Evolutionary conservation across 805 yeast genomes (phyloP), one percentile per base, ranked within the genome.

Genomic region (Metschnikowia picachoensis): DNA sequence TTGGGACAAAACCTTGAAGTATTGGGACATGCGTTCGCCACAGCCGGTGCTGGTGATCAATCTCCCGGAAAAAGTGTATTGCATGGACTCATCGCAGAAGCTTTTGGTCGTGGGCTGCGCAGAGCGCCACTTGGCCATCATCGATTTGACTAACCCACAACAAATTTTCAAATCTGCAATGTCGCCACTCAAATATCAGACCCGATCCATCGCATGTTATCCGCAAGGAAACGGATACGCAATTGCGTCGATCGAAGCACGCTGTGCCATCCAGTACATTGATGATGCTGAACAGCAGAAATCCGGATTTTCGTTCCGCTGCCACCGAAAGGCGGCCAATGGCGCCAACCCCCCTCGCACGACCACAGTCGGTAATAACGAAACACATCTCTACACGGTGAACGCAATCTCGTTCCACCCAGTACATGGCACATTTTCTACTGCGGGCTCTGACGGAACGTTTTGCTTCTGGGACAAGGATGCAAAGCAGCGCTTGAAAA

Each of bases 381-480:
- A 85, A 59, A 77, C 83, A 17, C 77, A 78, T 36, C 83, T 92
- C 30, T 92, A 83, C 62, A 70, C 96, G 1, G 83, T 94, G 36
- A 88, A 90, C 64, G 74, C 87, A 41, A 84, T 94, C 39, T 72
- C 79, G 8, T 88, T 91, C 73, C 97, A 94, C 61, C 98, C 98
- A 4, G 71, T 79, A 12, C 83, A 83, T 65, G 97, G 97, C 36
- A 90, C 98, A 1, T 85, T 94, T 66, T 83, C 84, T 41, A 94
- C 99, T 5, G 94, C 95, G 1, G 98, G 99, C 11, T 78, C 94
- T 20, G 99, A 94, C 66, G 99, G 99, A 17, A 76, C 91, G 12
- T 85, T 91, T 71, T 83, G 90, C 58, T 85, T 88, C 71, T 94
- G 99, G 99, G 98, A 94, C 65, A 89, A 88, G 65, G 96, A 89